Evolutionary conservation across 2,329 filamentous ascomycete genomes (phyloP), one percentile per base, ranked within the genome.

Genomic region (Fusarium equiseti): DNA sequence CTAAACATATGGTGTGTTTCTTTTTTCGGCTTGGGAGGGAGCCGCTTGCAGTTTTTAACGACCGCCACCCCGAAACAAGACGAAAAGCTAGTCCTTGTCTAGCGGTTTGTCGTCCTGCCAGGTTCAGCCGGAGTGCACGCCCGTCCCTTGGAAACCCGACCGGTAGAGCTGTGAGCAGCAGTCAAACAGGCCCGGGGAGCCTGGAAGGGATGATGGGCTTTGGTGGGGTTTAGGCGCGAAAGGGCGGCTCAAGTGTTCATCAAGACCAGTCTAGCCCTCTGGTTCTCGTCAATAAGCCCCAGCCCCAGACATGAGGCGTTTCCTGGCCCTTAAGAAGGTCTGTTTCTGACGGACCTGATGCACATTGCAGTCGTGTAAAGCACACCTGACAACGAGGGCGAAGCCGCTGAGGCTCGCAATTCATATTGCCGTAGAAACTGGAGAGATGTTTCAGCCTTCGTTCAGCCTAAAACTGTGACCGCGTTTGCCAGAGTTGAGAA

Each of bases 11-110:
- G 50, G 56, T n/a, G 63, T 71, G 67, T 66, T 72, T 64, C 66
- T 72, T 72, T 72, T 72, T 72, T 70, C 49, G 70, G 70, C 48
- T 29, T 67, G 53, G 51, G 62, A 53, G 49, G 70, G 57, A 72
- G 60, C 70, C 70, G 70, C 66, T 64, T 70, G 69, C 66, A 72
- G 69, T 70, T 72, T 68, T 67, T 64, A 72, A 67, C 69, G 46
- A 68, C 55, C 63, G 55, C 66, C 66, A 70, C 66, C 62, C 70
- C 57, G 66, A 49, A 59, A 45, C 66, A 63, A 70, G 59, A 38
- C 44, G 22, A 45, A 46, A 31, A 45, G 48, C 54, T 66, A 66
- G 43, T 50, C 48, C 62, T 44, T 26, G 48, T 24, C 61, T 72
- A 70, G 69, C 61, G 69, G 54, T 46, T 59, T 66, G 29, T 59